Evolutionary conservation across 345 rosid genomes (phyloP), one percentile per base, ranked within the genome.

Genomic region (Murraya paniculata): DNA sequence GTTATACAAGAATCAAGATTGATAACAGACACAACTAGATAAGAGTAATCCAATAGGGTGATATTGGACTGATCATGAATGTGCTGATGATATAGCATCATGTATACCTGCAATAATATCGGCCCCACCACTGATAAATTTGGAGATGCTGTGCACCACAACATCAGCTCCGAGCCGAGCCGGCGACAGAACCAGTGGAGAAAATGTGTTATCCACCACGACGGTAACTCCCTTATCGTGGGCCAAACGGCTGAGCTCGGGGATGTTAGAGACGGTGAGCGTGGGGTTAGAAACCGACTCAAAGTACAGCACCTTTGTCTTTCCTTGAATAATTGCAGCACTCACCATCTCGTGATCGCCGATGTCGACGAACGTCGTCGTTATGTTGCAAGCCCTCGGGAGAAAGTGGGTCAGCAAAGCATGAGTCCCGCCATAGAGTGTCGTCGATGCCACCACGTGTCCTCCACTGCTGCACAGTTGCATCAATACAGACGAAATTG

Each of bases 381-480:
- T 91, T 65, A 94, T 92, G 89, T 92, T 89, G 87, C 95, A 89
- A 0, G 92, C 87, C 80, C 97, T 84, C 4, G 97, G 92, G 70
- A 96, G 72, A 81, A 96, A 96, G 85, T 96, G 97, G 22, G 92
- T 80, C 39, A 96, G 83, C 79, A 96, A 81, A 14, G 99, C 99
- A 78, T 96, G 97, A 18, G 98, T 96, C 78, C 99, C 98, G 48
- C 98, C 99, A 75, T 96, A 96, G 27, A 96, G 88, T 1, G 89
- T 68, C 81, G 60, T 83, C 19, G 99, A 89, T 0, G 98, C 99
- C 88, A 92, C 98, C 81, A 94, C 84, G 92, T 94, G 99, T 60
- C 91, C 98, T 25, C 99, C 98, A 79, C 94, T 94, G 88, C 95
- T 89, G 87, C 98, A 96, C 0, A 94, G 92, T 79, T 96, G 99